These are phyloP conservation scores for Aspergillus pseudonomiae DNA, from an alignment of 2,329 filamentous ascomycete species.

Conservation along the genomic window DNA sequence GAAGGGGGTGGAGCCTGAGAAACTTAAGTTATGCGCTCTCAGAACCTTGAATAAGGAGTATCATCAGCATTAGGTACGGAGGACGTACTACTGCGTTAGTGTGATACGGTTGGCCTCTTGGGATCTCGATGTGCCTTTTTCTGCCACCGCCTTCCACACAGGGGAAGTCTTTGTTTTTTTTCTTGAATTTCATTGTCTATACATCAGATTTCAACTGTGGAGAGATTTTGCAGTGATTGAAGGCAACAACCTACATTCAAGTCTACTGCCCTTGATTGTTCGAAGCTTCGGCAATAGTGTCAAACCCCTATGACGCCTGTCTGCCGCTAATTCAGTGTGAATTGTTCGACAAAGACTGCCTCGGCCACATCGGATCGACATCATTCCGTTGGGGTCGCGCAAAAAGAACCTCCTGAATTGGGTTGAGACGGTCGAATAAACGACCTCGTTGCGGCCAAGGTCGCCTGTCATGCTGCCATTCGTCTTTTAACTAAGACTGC, in stretches of 20 bases:
- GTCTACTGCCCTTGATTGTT: background rate
- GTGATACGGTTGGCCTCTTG: background rate
- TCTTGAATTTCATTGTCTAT: background rate
- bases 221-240: background rate
- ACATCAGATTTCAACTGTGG: background rate
- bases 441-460: background rate
- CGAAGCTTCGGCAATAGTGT: background rate
- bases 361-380: background rate
- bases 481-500: background rate
- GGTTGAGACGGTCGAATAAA: background rate
- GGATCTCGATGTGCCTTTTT: background rate
- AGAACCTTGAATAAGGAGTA: background rate
- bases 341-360: background rate
- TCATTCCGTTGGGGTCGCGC: background rate
- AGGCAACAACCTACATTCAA: background rate
- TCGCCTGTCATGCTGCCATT: conserved; percentile 11
- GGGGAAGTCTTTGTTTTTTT: background rate
- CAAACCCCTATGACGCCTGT: background rate
- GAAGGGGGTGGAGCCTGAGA: background rate
- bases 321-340: background rate
- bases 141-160: conserved; percentile 9
- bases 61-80: background rate
- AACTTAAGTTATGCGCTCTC: background rate
- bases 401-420: background rate
- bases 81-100: no score